phyloP scores from a whole-genome alignment of 768 basidiomycete species.

The Lactarius pseudohatsudake region DNA sequence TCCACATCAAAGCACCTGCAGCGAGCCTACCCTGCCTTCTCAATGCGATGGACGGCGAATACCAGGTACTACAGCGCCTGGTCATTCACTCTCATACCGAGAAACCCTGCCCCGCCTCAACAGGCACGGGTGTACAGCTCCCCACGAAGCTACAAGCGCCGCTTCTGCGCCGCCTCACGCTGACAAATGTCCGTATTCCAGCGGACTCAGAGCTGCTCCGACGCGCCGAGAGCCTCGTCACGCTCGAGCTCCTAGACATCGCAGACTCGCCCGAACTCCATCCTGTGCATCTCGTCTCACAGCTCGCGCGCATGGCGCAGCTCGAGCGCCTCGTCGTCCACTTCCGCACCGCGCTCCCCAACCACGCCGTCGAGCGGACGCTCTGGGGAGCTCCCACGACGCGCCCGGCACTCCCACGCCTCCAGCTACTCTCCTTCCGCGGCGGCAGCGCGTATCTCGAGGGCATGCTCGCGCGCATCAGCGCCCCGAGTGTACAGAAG shows the following conservation, averaged over 20 bases:
- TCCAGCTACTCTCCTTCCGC: constrained; percentile 4
- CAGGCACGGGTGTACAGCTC: not conserved
- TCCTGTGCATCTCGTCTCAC: not conserved
- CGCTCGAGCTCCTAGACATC: not conserved
- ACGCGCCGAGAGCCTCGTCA: not conserved
- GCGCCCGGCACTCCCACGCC: not conserved
- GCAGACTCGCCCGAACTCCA: not conserved
- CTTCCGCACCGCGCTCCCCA: constrained; percentile 2
- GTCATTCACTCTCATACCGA: constrained; percentile 1
- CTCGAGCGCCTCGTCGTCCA: constrained; percentile 13
- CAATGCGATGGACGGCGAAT: constrained; percentile 6
- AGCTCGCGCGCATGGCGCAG: constrained; percentile 8
- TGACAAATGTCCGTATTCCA: constrained; percentile 7
- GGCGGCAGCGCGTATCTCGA: constrained; percentile 11
- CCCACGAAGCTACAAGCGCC: constrained; percentile 4
- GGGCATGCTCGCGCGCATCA: not conserved
- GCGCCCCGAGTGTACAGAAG: not conserved
- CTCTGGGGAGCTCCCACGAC: not conserved
- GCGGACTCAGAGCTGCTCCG: not conserved
- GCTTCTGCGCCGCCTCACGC: not conserved
- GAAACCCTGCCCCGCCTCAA: not conserved
- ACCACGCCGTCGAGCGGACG: not conserved
- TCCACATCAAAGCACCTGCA: not conserved
- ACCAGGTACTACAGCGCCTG: not conserved
- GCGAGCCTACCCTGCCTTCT: not conserved